Evolutionary conservation across 2,329 filamentous ascomycete genomes (phyloP), one percentile per base, ranked within the genome.

Genomic region (Verticillium nonalfalfae): DNA sequence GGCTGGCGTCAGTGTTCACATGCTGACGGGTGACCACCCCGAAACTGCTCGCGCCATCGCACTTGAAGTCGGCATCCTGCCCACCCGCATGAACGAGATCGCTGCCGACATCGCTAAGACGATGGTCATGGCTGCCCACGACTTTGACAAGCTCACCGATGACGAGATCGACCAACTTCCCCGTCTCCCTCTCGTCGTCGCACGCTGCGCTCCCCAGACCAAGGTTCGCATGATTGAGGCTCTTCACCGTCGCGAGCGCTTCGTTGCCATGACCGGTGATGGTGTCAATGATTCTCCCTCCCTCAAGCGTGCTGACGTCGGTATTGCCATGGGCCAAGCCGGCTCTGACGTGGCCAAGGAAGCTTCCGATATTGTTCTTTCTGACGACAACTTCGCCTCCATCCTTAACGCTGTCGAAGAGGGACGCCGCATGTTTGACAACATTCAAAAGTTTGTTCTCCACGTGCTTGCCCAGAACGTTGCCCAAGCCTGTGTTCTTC

Each of bases 171-270:
- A 90, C 65, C 70, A 75, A 2, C 78, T 89, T 3, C 85, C 85
- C 2, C 78, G 84, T 2, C 72, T 89, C 4, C 86, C 86, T 4
- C 75, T 89, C 2, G 87, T 90, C 11, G 85, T 89, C 60, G 86
- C 87, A 58, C 81, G 87, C 21, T 89, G 87, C 68, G 85, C 86
- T 1, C 87, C 87, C 1, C 80, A 84, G 57, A 90, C 87, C 10
- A 90, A 90, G 70, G 86, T 88, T 15, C 81, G 86, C 55, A 90
- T 90, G 87, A 88, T 90, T 60, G 85, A 88, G 64, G 87, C 87
- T 14, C 79, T 90, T 9, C 87, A 89, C 69, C 80, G 88, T 36
- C 83, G 88, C 52, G 79, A 80, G 56, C 76, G 78, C n/a, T 90
- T 86, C 71, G 86, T 83, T 54, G 87, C 87, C 58, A 90, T 90